These are phyloP conservation scores for Phyllosticta ampelicida DNA, from an alignment of 2,329 filamentous ascomycete species.

Conservation along the genomic window DNA sequence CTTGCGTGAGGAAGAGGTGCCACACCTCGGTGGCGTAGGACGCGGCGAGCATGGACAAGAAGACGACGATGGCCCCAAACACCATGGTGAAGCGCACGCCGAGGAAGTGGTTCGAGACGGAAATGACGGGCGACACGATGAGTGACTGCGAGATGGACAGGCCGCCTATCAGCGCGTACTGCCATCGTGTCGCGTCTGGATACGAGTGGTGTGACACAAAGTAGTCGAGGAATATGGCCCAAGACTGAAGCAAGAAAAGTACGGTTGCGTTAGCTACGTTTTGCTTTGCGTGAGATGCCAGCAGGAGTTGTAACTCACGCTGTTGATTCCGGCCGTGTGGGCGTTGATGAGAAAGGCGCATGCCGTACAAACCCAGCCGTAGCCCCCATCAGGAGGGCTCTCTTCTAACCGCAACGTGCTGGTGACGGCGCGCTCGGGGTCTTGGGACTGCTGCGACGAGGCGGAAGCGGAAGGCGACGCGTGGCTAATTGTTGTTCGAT, in stretches of 20 bases:
- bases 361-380: slow-evolving; percentile 25
- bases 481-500: background rate
- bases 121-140: slow-evolving; percentile 19
- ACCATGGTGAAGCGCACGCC: slow-evolving; percentile 17
- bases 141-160: slow-evolving; percentile 21
- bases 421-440: background rate
- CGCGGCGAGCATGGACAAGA: slow-evolving; percentile 21
- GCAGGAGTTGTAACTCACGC: no score
- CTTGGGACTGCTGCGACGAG: background rate
- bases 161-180: slow-evolving; percentile 27
- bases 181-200: slow-evolving; percentile 16
- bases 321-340: slow-evolving; percentile 23
- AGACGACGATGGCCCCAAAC: slow-evolving; percentile 20
- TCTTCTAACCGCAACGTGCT: background rate
- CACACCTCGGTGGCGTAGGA: slow-evolving; percentile 23
- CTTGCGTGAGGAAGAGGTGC: slow-evolving; percentile 25
- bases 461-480: background rate
- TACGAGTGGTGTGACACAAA: background rate
- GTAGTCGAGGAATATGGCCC: slow-evolving; percentile 5
- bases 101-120: slow-evolving; percentile 9
- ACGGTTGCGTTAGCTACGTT: no score
- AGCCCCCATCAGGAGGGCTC: slow-evolving; percentile 22
- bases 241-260: no score
- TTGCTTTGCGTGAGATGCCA: no score
- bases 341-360: slow-evolving; percentile 20